Base-by-base conservation (phyloP, 495 filamentous ascomycete genomes). In the Corynascus novoguineensis region DNA sequence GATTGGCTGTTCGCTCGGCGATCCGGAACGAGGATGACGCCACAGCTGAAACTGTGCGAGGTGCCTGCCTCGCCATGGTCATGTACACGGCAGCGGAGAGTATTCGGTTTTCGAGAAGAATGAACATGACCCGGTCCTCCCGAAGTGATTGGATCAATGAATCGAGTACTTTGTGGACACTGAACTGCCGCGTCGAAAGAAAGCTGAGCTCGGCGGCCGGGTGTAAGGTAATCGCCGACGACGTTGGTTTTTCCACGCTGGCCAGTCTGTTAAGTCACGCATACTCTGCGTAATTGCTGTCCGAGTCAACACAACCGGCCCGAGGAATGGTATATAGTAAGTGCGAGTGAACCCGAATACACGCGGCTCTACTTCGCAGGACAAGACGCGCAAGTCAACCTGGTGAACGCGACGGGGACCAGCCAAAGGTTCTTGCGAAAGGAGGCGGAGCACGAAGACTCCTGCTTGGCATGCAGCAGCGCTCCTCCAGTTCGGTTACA, bases 41-140 rank as follows among this genome's bases (percentile, higher is more conserved):
- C 73, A 74, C 68, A 73, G 73, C 73, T 76, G 69, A 73, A 65
- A 65, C 59, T 42, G 47, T 41, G 55, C 42, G 42, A 46, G 12
- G 48, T 25, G 35, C 49, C 34, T 28, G 34, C n/a, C n/a, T n/a
- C n/a, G n/a, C n/a, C n/a, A n/a, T n/a, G n/a, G n/a, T n/a, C n/a
- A n/a, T n/a, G n/a, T n/a, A n/a, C n/a, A n/a, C n/a, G n/a, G n/a
- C n/a, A n/a, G n/a, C n/a, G n/a, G n/a, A 17, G 17, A 41, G 44
- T 29, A 17, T 24, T 44, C 38, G 17, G n/a, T 22, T 31, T 27
- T 34, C 46, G 31, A 59, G 8, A 34, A 34, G 40, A 27, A 15
- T 32, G 52, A 28, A 7, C 12, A 28, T 19, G 53, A 22, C 19
- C 56, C 55, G 55, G 29, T 2, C 5, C 37, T 50, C 21, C 55